Conservation (phyloP, 208 protist species). For the Leishmania turanica region DNA sequence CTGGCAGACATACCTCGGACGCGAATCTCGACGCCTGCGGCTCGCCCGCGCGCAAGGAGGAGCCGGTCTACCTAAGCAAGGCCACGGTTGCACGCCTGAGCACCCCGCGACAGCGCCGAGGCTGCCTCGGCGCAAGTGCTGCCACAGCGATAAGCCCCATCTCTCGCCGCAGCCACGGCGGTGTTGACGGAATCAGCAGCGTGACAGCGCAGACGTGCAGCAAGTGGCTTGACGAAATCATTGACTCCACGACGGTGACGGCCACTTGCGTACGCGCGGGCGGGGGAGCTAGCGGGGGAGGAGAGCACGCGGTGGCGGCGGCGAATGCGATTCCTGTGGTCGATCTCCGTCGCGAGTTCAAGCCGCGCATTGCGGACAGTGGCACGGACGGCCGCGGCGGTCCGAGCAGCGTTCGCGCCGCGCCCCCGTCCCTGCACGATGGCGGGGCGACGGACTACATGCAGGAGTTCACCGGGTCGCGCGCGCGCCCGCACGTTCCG, state of each 20-base stretch:
- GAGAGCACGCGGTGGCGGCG: constrained; percentile 12
- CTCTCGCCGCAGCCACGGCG: constrained; percentile 14
- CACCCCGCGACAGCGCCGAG: constrained; percentile 19
- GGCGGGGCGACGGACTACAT: constrained; percentile 12
- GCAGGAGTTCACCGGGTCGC: constrained; percentile 33
- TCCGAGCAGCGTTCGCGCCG: neutral
- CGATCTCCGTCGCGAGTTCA: constrained; percentile 62
- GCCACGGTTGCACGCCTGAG: constrained; percentile 31
- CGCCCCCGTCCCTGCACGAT: constrained; percentile 8
- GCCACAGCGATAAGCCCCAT: constrained; percentile 9
- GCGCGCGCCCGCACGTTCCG: constrained; percentile 41
- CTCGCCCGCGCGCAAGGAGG: constrained; percentile 18
- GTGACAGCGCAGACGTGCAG: constrained; percentile 26
- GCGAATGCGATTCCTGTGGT: constrained; percentile 43
- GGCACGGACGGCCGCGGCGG: neutral
- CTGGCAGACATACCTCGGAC: neutral
- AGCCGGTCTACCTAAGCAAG: constrained; percentile 21
- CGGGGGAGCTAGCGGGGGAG: constrained; percentile 2
- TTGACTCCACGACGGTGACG: constrained; percentile 31
- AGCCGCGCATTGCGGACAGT: constrained; percentile 21
- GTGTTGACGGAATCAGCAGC: constrained; percentile 11
- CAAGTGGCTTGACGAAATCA: constrained; percentile 33
- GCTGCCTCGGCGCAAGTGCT: neutral
- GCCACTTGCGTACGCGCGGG: constrained; percentile 15
- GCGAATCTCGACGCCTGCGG: constrained; percentile 9